These are phyloP conservation scores for Penicillium psychrofluorescens DNA, from an alignment of 495 filamentous ascomycete species.

Conservation along the genomic window DNA sequence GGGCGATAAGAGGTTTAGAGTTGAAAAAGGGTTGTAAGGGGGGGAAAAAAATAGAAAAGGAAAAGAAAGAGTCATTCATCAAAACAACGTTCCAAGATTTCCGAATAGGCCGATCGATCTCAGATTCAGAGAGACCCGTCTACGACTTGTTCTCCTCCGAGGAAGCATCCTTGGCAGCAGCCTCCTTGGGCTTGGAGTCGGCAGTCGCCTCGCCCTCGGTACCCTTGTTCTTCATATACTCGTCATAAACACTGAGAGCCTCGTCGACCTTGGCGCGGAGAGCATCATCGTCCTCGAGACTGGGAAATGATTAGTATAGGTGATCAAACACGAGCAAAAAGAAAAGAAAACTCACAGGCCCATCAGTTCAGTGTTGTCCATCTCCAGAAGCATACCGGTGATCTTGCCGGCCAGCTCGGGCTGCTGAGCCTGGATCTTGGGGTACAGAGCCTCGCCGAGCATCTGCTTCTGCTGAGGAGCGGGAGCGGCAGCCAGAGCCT, in stretches of 20 bases:
- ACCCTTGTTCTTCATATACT: constrained; percentile 82
- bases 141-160: constrained; percentile 45
- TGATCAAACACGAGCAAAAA: not conserved
- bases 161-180: constrained; percentile 31
- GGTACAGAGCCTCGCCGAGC: constrained; percentile 93
- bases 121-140: constrained; percentile 14
- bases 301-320: constrained; percentile 33
- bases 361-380: constrained; percentile 91
- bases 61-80: constrained; percentile 29
- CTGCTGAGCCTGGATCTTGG: constrained; percentile 91
- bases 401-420: constrained; percentile 97
- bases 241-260: constrained; percentile 93
- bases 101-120: constrained; percentile 17
- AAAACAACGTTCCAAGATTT: constrained; percentile 32
- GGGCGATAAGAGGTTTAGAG: constrained; percentile 6
- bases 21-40: constrained; percentile 15
- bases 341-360: constrained; percentile 70
- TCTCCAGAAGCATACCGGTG: constrained; percentile 98
- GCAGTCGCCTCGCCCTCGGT: constrained; percentile 28
- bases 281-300: constrained; percentile 82
- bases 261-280: constrained; percentile 94
- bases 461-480: constrained; percentile 89
- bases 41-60: constrained; percentile 14
- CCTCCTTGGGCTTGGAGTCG: constrained; percentile 39
- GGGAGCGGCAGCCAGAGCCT: constrained; percentile 47